These are phyloP conservation scores for Protomyces inouyei DNA, from an alignment of 1,139 yeast genomes.

Conservation along the genomic window DNA sequence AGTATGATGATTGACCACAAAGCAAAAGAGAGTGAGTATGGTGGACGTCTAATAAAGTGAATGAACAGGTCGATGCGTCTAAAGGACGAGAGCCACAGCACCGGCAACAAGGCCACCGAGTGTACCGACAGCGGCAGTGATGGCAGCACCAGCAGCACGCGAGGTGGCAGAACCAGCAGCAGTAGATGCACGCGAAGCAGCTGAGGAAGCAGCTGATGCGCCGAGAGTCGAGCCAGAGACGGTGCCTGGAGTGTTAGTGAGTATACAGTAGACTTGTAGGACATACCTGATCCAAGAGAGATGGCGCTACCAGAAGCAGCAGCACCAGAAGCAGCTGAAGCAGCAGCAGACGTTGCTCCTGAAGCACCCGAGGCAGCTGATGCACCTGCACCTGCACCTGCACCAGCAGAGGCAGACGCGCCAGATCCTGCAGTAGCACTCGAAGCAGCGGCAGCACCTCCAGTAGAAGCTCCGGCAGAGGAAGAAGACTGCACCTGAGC, in stretches of 20 bases:
- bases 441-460: slow-evolving; percentile 1
- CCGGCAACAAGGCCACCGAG: neutral
- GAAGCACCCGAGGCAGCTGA: neutral
- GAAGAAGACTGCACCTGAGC: slow-evolving; percentile 13
- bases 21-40: neutral
- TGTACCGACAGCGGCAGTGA: slow-evolving; percentile 8
- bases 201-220: slow-evolving; percentile 12
- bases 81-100: neutral
- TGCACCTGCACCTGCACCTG: slow-evolving; percentile 1
- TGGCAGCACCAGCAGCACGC: slow-evolving; percentile 10
- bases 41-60: neutral
- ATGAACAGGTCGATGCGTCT: neutral
- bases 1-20: neutral
- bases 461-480: neutral
- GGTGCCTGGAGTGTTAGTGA: neutral
- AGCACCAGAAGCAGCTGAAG: neutral
- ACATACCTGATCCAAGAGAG: neutral
- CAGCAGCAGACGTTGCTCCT: slow-evolving; percentile 1
- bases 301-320: neutral
- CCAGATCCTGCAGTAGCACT: neutral
- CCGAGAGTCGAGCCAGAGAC: slow-evolving; percentile 1
- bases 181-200: slow-evolving; percentile 4
- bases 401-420: neutral
- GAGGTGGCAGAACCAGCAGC: neutral
- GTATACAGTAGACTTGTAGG: neutral